A percentile compares a stretch with the other conserved stretches of the same genome.
Evolutionary conservation across 257 asterid genomes (phyloP).

Genomic region (Linderniella brevidens): DNA sequence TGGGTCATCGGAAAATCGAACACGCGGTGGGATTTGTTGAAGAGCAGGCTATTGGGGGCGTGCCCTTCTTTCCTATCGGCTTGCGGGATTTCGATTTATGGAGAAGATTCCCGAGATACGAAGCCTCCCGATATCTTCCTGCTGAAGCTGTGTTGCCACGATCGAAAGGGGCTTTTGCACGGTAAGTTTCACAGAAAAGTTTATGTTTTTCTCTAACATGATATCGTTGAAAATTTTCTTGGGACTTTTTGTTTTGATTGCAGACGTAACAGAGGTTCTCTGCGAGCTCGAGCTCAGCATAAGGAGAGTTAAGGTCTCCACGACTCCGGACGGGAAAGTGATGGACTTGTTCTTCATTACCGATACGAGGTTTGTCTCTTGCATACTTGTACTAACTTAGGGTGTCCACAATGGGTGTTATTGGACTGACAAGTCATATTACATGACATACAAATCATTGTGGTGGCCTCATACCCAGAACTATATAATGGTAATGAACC

Average conservation of each 20-base stretch:
- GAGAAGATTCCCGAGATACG: constrained; percentile 34
- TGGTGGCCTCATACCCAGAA: no score
- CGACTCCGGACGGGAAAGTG: constrained; percentile 86
- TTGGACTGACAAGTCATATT: no score
- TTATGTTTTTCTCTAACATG: background rate
- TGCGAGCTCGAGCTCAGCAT: constrained; percentile 67
- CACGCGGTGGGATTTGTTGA: constrained; percentile 65
- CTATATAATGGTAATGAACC: no score
- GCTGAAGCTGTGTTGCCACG: constrained; percentile 48
- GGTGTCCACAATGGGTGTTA: no score
- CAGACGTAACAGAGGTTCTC: constrained; percentile 67
- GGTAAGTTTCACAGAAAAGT: constrained; percentile 49
- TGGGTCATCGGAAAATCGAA: constrained; percentile 51
- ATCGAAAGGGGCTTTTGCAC: constrained; percentile 66
- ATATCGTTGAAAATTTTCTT: background rate
- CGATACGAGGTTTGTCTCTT: constrained; percentile 67
- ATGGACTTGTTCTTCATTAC: constrained; percentile 81
- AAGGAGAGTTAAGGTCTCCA: constrained; percentile 70
- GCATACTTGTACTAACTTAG: no score
- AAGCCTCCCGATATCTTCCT: constrained; percentile 79
- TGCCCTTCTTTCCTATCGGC: constrained; percentile 63
- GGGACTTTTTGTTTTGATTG: constrained; percentile 1
- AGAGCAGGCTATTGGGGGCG: constrained; percentile 64
- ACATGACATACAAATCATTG: no score
- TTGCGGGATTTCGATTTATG: constrained; percentile 40